Percentiles rank a stretch among this genome's conserved stretches.
These are phyloP conservation scores for Fusarium pseudoanthophilum DNA, from an alignment of 2,329 filamentous ascomycete species.

Conservation along the genomic window DNA sequence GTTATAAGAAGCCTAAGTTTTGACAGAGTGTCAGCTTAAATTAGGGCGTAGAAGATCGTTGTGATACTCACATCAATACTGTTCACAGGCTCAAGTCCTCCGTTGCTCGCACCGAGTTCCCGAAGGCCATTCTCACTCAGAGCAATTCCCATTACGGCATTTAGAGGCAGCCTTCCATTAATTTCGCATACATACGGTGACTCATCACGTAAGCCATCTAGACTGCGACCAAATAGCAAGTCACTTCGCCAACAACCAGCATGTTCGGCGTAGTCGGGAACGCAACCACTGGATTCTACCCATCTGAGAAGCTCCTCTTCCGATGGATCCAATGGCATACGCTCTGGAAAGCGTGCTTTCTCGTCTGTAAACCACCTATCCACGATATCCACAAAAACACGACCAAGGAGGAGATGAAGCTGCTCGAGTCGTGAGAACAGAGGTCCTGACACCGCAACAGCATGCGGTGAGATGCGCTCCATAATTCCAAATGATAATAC, in stretches of 20 bases:
- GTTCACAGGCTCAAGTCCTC: slow-evolving; percentile 1
- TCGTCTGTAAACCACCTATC: slow-evolving; percentile 27
- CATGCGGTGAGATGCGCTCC: slow-evolving; percentile 15
- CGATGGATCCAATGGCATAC: slow-evolving; percentile 22
- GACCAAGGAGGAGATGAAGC: slow-evolving; percentile 11
- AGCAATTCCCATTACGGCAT: slow-evolving; percentile 6
- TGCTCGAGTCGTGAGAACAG: slow-evolving; percentile 5
- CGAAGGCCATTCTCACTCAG: background rate
- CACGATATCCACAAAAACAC: slow-evolving; percentile 18
- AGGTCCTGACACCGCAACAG: slow-evolving; percentile 1
- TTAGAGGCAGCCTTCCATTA: slow-evolving; percentile 23
- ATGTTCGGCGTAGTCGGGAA: slow-evolving; percentile 11
- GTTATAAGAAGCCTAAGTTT: background rate
- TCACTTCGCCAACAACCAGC: slow-evolving; percentile 29
- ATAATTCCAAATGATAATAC: slow-evolving; percentile 1
- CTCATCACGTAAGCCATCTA: background rate
- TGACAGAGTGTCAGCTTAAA: background rate
- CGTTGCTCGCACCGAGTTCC: slow-evolving; percentile 6
- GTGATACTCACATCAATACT: slow-evolving; percentile 7
- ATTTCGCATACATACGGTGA: slow-evolving; percentile 22
- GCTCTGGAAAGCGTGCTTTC: slow-evolving; percentile 3
- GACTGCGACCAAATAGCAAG: slow-evolving; percentile 16
- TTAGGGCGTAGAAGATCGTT: no score
- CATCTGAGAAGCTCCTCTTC: slow-evolving; percentile 19
- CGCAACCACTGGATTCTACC: background rate